Base-by-base conservation (phyloP, 768 basidiomycete species). In the Amanita rubescens region DNA sequence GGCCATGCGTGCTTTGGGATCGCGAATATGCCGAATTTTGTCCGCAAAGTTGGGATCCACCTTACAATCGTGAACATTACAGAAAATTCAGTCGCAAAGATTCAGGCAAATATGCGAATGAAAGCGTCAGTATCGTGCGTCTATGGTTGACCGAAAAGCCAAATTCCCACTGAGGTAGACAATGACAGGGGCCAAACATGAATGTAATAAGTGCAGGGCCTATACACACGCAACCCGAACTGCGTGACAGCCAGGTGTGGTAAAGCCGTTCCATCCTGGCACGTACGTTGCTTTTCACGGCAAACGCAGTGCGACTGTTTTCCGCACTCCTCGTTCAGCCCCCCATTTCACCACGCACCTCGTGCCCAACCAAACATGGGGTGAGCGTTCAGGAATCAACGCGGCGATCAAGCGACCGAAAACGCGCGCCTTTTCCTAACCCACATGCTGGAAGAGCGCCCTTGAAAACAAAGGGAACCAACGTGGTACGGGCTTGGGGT, bases 311-410 rank as follows among this genome's bases (percentile, higher is more conserved):
- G 66, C 63, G 62, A 66, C 63, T 72, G 76, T 79, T 70, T 69
- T 83, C 82, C 82, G 82, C 88, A 86, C 87, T 89, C 82, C 87
- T 90, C 90, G 88, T 88, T 91, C 90, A 82, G 88, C 88, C 87
- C 89, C 87, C 90, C 90, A 85, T 92, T 92, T 92, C 90, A 92
- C 90, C 90, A 72, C 87, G 76, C 83, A 77, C 85, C 80, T 76
- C 84, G 85, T 83, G 85, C 81, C 87, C 87, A 86, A 82, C 88
- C 83, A 76, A 47, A 71, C 73, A 72, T 80, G 78, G 81, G 72
- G 76, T 78, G 78, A 74, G 74, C 80, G 78, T 73, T 43, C 12
- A 27, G 76, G 73, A 71, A 72, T 74, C 71, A 73, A 73, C 82
- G 84, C 87, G 85, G 88, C 87, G 86, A 82, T 88, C 87, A 90